Base-by-base conservation (phyloP, 352 stramenopile genomes). In the Phytophthora ramorum region DNA sequence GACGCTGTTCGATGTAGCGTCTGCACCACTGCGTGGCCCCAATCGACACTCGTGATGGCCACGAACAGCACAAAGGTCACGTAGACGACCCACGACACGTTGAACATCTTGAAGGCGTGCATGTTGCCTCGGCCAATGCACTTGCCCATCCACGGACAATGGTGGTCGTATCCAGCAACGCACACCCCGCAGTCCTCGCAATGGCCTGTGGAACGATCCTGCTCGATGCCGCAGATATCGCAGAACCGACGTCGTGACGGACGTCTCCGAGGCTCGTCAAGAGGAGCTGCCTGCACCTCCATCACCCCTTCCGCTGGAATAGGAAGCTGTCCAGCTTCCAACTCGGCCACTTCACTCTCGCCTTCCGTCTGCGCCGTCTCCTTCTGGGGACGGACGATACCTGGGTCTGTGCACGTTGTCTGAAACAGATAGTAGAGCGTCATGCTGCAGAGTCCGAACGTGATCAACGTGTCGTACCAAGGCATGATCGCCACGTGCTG, bases 131-230 rank as follows among this genome's bases (percentile, higher is more conserved):
- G 85, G 16, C 92, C 94, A 66, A 98, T 98, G 67, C 91, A 98
- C 50, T 97, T 98, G 47, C 93, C 91, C 88, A 97, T 97, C 91
- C 92, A 98, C 32, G 94, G 92, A 75, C 93, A 98, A 65, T 98
- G 92, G 77, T 98, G 95, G 44, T 95, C 83, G 47, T 89, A 88
- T 6, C 83, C 84, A 67, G 86, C 89, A 26, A 98, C 84, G 63
- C 95, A 98, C 38, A 98, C 90, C 60, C 95, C 91, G 52, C 93
- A 98, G 56, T 98, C 92, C 10, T 97, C 83, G 80, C 95, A 98
- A 73, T 98, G 95, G 14, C 92, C 85, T 4, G 91, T 91, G 47
- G 75, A 75, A 12, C 65, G 66, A 16, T 78, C 70, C 62, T 92
- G 86, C 30, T 79, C 48, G 43, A 91, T 78, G 43, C 76, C 67